Evolutionary conservation across 305 asterid genomes (phyloP), one percentile per base, ranked within the genome.

Genomic region (Stenogyne calaminthoides): DNA sequence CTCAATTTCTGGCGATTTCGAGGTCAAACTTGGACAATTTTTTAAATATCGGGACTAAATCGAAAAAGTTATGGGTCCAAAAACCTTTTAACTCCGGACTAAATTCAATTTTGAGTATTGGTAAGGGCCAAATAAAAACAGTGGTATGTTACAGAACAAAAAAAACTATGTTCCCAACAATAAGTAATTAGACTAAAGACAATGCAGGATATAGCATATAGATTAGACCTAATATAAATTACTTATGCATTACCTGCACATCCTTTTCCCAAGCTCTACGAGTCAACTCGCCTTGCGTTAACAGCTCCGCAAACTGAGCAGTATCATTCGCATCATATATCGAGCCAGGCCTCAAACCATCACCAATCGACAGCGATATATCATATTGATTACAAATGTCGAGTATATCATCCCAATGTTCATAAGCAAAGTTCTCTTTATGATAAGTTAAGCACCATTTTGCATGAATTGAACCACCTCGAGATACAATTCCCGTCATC

Each of bases 391-490:
- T 94, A 72, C 99, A 94, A 49, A 94, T 94, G 51, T 94, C 97
- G 14, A 94, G 81, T 55, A 94, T 91, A 4, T 94, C 99, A 77
- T 94, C 99, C 99, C 99, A 94, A 57, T 94, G 99, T 46, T 91
- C 98, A 69, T 91, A 94, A 1, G 99, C 99, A 67, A 94, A 94
- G 82, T 91, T 94, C 83, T 94, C 98, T 56, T 85, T 90, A 71
- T 94, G 99, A 85, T 94, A 88, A 67, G 97, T 84, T 70, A 94
- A 81, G 82, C 99, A 94, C 99, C 99, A 94, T 81, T 94, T 94
- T 25, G 99, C 99, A 74, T 91, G 99, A 72, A 94, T 94, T 37
- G 99, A 94, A 16, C 99, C 99, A 37, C 99, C 99, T n/a, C 99
- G 96, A 15, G 97, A 90, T 66, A 94, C 99, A 42, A 94, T 94